These are phyloP conservation scores for Entelexis paramagnoliae DNA, from an alignment of 1,139 yeast genomes.

Conservation along the genomic window DNA sequence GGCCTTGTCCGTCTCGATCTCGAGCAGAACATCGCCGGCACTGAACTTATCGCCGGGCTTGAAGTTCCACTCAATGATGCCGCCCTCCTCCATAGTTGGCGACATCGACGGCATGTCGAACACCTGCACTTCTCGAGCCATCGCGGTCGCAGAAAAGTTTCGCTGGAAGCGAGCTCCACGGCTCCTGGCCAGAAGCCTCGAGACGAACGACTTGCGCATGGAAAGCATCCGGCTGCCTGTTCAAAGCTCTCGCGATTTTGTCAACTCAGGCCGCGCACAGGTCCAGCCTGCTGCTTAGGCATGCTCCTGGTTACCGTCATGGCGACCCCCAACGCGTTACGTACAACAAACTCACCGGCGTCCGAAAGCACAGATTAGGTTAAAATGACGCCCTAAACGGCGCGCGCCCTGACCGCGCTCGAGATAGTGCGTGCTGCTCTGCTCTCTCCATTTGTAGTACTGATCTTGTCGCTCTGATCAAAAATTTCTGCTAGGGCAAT, in stretches of 20 bases:
- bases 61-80: conserved; percentile 87
- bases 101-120: conserved; percentile 98
- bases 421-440: too few relatives aligned
- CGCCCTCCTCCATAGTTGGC: conserved; percentile 97
- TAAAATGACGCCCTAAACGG: too few relatives aligned
- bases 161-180: background rate
- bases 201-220: background rate
- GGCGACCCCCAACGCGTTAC: background rate
- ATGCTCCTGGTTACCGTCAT: conserved; percentile 1
- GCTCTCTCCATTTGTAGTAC: too few relatives aligned
- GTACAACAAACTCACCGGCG: background rate
- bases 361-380: background rate
- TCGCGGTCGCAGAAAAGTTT: conserved; percentile 7
- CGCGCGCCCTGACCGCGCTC: too few relatives aligned
- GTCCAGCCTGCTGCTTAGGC: background rate
- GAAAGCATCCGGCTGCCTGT: background rate
- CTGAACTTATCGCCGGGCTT: conserved; percentile 51
- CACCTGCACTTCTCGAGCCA: conserved; percentile 36
- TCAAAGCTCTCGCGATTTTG: background rate
- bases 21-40: conserved; percentile 80
- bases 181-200: conserved; percentile 1
- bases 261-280: background rate
- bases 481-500: too few relatives aligned
- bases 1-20: conserved; percentile 90
- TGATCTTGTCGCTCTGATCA: too few relatives aligned